These are phyloP conservation scores for Wallacemonas rigidus DNA, from an alignment of 208 protist species.

Conservation along the genomic window DNA sequence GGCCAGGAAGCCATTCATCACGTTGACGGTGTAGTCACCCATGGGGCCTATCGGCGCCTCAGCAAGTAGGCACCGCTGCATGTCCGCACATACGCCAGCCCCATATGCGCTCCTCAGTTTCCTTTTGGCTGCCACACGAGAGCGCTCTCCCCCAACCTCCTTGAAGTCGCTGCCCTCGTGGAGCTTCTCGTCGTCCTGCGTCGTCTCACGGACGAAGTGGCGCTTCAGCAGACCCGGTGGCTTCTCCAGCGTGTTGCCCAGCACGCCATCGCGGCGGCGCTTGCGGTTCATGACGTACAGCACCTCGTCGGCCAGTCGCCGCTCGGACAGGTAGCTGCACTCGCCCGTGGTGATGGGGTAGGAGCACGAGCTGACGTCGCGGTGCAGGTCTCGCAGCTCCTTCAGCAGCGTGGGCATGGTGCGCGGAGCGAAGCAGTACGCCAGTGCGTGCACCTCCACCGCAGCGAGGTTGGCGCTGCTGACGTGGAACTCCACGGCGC, in stretches of 20 bases:
- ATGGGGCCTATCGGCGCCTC: too few species aligned
- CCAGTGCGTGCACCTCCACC: conserved; percentile 23
- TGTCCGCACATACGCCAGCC: too few species aligned
- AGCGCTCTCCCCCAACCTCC: too few species aligned
- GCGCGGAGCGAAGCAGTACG: conserved; percentile 17
- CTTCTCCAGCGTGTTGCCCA: conserved; percentile 32
- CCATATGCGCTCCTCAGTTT: too few species aligned
- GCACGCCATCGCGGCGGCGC: not conserved
- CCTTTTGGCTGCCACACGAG: too few species aligned
- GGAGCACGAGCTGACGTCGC: too few species aligned
- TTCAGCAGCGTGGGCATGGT: conserved; percentile 7
- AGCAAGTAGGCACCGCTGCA: too few species aligned
- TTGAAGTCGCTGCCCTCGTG: not conserved
- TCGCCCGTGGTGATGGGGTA: not conserved
- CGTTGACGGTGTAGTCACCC: conserved; percentile 18
- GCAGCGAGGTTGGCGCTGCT: not conserved
- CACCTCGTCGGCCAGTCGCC: conserved; percentile 19
- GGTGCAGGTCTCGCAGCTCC: not conserved
- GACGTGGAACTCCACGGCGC: conserved; percentile 17
- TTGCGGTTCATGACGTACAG: conserved; percentile 25
- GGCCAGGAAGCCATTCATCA: conserved; percentile 17
- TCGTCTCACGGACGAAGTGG: conserved; percentile 22
- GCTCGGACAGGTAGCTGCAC: conserved; percentile 15
- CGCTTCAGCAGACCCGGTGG: conserved; percentile 27
- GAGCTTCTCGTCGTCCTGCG: conserved; percentile 17